phyloP scores from a whole-genome alignment of 2,329 filamentous ascomycete species.

The Aspergillus sojae region DNA sequence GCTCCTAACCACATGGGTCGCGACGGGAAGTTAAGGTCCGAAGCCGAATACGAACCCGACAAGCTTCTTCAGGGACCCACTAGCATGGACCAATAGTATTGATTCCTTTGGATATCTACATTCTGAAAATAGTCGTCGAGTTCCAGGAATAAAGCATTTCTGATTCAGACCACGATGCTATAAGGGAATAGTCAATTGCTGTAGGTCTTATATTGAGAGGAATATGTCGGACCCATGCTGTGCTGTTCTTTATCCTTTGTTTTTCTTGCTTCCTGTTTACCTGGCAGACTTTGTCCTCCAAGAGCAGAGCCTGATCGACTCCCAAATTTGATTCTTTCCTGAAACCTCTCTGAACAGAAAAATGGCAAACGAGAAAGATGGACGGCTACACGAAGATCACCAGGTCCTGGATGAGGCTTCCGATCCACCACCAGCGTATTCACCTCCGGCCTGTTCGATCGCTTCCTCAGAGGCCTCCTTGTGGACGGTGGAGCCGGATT shows the following conservation, averaged over 20 bases:
- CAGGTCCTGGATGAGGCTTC: not conserved
- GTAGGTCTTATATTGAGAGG: not conserved
- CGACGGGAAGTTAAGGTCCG: not conserved
- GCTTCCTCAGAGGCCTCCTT: not conserved
- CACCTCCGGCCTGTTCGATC: not conserved
- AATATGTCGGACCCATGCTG: not conserved
- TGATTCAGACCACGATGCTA: not conserved
- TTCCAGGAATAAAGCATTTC: not conserved
- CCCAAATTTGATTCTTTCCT: not conserved
- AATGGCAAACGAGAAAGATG: not conserved
- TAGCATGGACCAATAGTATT: not conserved
- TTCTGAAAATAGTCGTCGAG: not conserved
- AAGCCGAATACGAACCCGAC: not conserved
- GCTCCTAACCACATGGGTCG: not conserved
- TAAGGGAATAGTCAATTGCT: not conserved
- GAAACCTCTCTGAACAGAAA: not conserved
- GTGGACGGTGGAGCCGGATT: not conserved
- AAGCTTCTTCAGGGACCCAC: not conserved
- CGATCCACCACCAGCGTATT: not conserved
- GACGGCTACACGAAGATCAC: not conserved
- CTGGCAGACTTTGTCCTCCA: not conserved
- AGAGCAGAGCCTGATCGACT: not conserved
- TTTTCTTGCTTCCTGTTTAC: not conserved
- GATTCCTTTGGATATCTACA: not conserved
- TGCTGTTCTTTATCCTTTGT: not conserved